Conservation (phyloP, 2,329 filamentous ascomycete genomes). For the Xylariaceae sp. region DNA sequence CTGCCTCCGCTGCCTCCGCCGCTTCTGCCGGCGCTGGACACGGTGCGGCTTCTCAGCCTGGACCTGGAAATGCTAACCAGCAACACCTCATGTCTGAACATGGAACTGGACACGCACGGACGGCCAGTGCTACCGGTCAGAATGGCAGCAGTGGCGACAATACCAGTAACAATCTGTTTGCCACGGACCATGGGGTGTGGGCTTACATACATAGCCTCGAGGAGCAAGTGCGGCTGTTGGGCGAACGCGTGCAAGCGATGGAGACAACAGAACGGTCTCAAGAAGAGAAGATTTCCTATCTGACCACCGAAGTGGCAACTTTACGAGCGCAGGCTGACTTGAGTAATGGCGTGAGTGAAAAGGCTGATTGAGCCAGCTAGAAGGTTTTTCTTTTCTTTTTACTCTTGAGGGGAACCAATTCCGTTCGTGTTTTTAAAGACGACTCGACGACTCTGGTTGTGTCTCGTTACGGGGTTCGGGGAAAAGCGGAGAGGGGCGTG, state of each 20-base stretch:
- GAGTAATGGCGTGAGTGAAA: slow-evolving; percentile 23
- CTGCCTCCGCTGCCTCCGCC: slow-evolving; percentile 20
- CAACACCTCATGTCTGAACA: slow-evolving; percentile 17
- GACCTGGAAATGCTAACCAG: slow-evolving; percentile 23
- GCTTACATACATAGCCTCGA: slow-evolving; percentile 67
- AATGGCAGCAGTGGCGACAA: slow-evolving; percentile 52
- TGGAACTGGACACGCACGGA: slow-evolving; percentile 29
- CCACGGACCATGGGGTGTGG: slow-evolving; percentile 61
- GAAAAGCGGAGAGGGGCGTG: background rate
- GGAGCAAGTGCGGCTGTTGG: slow-evolving; percentile 45
- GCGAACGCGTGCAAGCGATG: slow-evolving; percentile 40
- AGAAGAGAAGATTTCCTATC: slow-evolving; percentile 34
- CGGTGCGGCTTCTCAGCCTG: slow-evolving; percentile 22
- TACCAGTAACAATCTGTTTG: slow-evolving; percentile 60
- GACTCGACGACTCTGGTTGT: background rate
- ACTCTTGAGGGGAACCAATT: background rate
- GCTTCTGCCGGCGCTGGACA: slow-evolving; percentile 19
- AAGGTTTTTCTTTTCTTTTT: too few species aligned
- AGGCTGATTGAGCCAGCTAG: slow-evolving; percentile 15
- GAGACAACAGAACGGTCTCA: slow-evolving; percentile 37
- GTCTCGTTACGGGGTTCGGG: background rate
- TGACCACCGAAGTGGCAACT: slow-evolving; percentile 34
- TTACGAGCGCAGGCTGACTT: slow-evolving; percentile 32
- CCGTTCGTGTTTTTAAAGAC: background rate
- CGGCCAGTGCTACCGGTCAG: slow-evolving; percentile 47